Evolutionary conservation across 2,329 filamentous ascomycete genomes (phyloP), one percentile per base, ranked within the genome.

Genomic region (Aureobasidium mangrovei): DNA sequence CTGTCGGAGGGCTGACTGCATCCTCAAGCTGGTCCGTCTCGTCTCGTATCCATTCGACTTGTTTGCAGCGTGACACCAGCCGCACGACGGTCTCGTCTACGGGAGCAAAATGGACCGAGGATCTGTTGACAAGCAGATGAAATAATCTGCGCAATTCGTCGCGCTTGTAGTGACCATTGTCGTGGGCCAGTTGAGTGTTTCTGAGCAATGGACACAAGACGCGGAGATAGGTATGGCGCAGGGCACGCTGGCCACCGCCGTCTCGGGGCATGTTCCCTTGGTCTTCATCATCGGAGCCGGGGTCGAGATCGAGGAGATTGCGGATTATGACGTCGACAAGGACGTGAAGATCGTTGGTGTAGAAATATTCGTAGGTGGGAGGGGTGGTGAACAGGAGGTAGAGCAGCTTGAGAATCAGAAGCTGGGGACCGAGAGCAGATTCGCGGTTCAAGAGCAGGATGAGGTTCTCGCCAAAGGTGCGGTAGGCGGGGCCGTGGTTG

Each of bases 401-500:
- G 29, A 98, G 77, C 4, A 96, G 81, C 71, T 98, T 98, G 40
- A 98, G 77, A 57, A 97, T 97, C n/a, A 98, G 79, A 28, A 98
- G 78, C 70, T 98, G 94, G 36, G 95, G 80, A 1, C 90, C 91
- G 0, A 93, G 95, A 69, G 97, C 91, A 7, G 86, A 79, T 74
- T 97, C 93, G 63, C 93, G 85, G 67, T 98, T 98, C 38, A 98
- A 78, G 1, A 98, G 79, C 4, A 98, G 76, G 59, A 98, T 98
- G 57, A 98, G 86, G 62, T 97, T 98, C 73, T 96, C 91, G 51
- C 93, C 93, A 74, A 98, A 98, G 0, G 91, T 96, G 65, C 91
- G 91, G 68, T 90, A 97, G 1, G 77, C 77, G 46, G 83, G 80
- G 3, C 91, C 91, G 64, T 93, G 79, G 27, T 87, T 77, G 52